A percentile compares a stretch with the other conserved stretches of the same genome.
Evolutionary conservation across 306 rosid genomes (phyloP).

Genomic region (Delonix regia): DNA sequence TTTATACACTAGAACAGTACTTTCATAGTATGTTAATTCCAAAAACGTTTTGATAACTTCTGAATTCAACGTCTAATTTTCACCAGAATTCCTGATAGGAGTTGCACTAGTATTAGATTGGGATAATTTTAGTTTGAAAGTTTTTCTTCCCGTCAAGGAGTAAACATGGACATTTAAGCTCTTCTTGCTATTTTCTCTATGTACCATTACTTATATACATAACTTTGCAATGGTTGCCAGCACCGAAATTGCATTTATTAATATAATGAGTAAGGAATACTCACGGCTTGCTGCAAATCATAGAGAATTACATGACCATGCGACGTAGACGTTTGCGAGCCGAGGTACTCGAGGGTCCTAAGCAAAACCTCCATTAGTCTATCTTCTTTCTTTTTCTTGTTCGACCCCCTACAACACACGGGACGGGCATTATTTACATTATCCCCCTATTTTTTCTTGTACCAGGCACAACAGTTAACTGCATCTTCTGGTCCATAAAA

Average conservation of each 20-base stretch:
- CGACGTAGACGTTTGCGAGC: slow-evolving; percentile 43
- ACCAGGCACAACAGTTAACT: no score
- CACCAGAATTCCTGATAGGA: no score
- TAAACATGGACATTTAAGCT: no score
- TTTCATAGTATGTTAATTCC: background rate
- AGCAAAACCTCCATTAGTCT: slow-evolving; percentile 58
- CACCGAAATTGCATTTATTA: no score
- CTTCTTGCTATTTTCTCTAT: background rate
- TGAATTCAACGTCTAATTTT: no score
- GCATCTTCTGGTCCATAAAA: background rate
- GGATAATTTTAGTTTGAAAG: no score
- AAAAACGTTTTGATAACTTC: no score
- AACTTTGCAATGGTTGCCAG: background rate
- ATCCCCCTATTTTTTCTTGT: no score
- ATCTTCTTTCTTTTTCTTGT: slow-evolving; percentile 37
- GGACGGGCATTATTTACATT: no score
- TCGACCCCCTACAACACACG: slow-evolving; percentile 48
- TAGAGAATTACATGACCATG: slow-evolving; percentile 56
- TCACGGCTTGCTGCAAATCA: slow-evolving; percentile 60
- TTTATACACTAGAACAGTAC: background rate
- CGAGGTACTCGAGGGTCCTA: slow-evolving; percentile 57
- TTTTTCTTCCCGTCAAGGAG: no score
- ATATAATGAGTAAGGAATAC: slow-evolving; percentile 27
- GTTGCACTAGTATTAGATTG: background rate
- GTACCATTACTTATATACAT: background rate